phyloP scores from a whole-genome alignment of 306 rosid genomes.

The Vigna angularis region DNA sequence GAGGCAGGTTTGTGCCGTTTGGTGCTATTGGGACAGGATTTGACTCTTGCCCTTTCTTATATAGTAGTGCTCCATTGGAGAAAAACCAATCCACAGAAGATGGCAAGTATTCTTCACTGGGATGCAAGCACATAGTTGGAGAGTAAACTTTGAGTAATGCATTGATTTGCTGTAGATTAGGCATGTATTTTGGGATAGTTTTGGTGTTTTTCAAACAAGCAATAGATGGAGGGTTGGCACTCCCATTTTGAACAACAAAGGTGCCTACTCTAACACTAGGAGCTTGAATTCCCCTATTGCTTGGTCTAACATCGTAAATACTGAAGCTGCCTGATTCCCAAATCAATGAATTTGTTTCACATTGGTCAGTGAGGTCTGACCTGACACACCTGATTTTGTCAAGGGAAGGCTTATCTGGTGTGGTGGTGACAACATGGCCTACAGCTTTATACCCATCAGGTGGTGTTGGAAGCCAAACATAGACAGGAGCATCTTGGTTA shows the following conservation, averaged over 20 bases:
- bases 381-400: slow-evolving; percentile 68
- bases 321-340: slow-evolving; percentile 69
- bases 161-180: slow-evolving; percentile 59
- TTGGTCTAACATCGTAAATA: slow-evolving; percentile 43
- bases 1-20: slow-evolving; percentile 74
- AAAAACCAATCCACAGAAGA: slow-evolving; percentile 79
- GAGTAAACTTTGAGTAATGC: slow-evolving; percentile 60
- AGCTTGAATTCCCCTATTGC: neutral
- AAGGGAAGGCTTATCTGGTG: slow-evolving; percentile 63
- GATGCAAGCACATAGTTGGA: slow-evolving; percentile 66
- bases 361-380: slow-evolving; percentile 67
- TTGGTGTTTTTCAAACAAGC: slow-evolving; percentile 34
- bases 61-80: slow-evolving; percentile 66
- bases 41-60: slow-evolving; percentile 56
- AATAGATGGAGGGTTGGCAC: slow-evolving; percentile 29
- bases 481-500: slow-evolving; percentile 1
- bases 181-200: slow-evolving; percentile 53
- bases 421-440: slow-evolving; percentile 66
- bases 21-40: slow-evolving; percentile 59
- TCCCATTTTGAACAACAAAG: slow-evolving; percentile 53
- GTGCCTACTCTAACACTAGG: slow-evolving; percentile 63
- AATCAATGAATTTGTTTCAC: slow-evolving; percentile 60
- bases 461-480: slow-evolving; percentile 23
- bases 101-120: slow-evolving; percentile 68
- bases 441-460: slow-evolving; percentile 29